phyloP scores from a whole-genome alignment of 148 eudicot species.

The Rhododendron kiyosumense region DNA sequence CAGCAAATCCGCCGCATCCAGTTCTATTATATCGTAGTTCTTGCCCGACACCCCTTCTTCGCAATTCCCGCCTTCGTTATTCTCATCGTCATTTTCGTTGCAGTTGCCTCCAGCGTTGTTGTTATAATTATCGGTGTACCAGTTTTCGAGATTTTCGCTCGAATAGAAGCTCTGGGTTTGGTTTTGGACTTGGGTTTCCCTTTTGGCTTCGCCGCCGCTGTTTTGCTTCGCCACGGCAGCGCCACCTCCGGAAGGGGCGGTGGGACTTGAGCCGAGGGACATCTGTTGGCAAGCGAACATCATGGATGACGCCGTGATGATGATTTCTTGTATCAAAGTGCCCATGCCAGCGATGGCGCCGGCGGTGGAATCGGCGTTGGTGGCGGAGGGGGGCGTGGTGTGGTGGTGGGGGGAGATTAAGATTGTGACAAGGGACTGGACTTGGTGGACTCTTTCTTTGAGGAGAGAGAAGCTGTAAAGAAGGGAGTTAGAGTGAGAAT shows the following conservation, averaged over 20 bases:
- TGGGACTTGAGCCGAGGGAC: constrained; percentile 18
- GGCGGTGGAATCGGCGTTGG: constrained; percentile 17
- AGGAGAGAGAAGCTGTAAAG: constrained; percentile 43
- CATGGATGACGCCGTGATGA: constrained; percentile 61
- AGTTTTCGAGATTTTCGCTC: constrained; percentile 13
- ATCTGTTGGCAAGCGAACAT: constrained; percentile 78
- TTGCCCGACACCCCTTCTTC: background rate
- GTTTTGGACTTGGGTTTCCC: background rate
- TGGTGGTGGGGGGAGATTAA: constrained; percentile 24
- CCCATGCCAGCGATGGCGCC: constrained; percentile 35
- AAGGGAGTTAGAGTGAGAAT: constrained; percentile 31
- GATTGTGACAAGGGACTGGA: constrained; percentile 32
- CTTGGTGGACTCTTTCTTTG: constrained; percentile 51
- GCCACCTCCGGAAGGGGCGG: background rate
- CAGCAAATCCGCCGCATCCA: constrained; percentile 53
- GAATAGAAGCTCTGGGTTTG: constrained; percentile 5
- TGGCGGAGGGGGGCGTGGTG: background rate
- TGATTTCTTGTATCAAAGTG: constrained; percentile 60
- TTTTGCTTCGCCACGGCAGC: constrained; percentile 2
- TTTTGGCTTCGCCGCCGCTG: background rate
- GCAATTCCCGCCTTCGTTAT: background rate
- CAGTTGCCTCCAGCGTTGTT: background rate
- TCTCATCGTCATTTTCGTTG: background rate
- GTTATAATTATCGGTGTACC: constrained; percentile 16
- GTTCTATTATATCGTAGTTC: constrained; percentile 30